Evolutionary conservation across 805 yeast species (phyloP), one percentile per base, ranked within the genome.

Genomic region (Pichia membranifaciens): DNA sequence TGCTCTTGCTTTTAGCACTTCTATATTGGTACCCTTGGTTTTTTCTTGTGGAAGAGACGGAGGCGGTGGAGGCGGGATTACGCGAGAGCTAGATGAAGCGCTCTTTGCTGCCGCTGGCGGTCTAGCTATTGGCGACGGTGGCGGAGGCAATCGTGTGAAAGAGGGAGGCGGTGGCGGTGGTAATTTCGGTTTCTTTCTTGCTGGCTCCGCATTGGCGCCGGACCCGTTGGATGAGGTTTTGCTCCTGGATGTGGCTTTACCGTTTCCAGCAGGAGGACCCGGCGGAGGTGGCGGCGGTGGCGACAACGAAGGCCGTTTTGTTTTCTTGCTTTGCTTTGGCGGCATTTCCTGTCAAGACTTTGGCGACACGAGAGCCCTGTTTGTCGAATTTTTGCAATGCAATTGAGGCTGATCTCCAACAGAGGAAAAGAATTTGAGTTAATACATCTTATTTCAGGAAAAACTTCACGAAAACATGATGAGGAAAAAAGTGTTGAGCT

Each of bases 21-120:
- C 39, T 10, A 13, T 7, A 8, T 32, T 18, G 8, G 33, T 28
- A 1, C 43, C 15, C 31, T n/a, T 31, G 41, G 32, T 16, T 49
- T 46, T 20, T 48, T 45, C 31, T 47, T 54, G 38, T 35, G 43
- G 18, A 10, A 46, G 70, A 1, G 72, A 71, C 25, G 73, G 73
- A 2, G 68, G 66, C 5, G 66, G 65, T 6, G 45, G 33, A 4
- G 60, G 59, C 22, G 65, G 57, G 21, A 60, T 61, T 5, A 23
- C 18, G 16, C 28, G 31, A 20, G 39, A 31, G 16, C 40, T 16
- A 16, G 31, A 16, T 13, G 21, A 3, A 12, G 5, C 17, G 17
- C 12, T 4, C 15, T 6, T 31, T 15, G 43, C 4, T 6, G 42
- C 5, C 17, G 33, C 10, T 39, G 22, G 5, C 20, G 5, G 10